phyloP scores from a whole-genome alignment of 805 yeast species.

The Priceomyces carsonii region DNA sequence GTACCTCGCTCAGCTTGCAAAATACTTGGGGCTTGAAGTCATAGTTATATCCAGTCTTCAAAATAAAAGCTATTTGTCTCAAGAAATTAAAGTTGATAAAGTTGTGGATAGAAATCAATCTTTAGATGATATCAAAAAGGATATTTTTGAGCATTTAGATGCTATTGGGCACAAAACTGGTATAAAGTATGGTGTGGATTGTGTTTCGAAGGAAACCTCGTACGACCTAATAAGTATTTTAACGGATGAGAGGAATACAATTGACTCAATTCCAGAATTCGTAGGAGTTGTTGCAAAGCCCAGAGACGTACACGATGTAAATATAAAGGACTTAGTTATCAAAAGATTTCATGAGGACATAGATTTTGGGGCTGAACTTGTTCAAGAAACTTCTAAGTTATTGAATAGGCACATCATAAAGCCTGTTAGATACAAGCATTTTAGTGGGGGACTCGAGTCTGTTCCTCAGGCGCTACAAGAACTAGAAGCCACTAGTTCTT shows the following conservation, averaged over 20 bases:
- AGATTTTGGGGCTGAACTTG: conserved; percentile 25
- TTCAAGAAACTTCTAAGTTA: conserved; percentile 25
- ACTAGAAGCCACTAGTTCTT: conserved; percentile 42
- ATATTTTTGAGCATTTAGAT: conserved; percentile 2
- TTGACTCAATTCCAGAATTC: conserved; percentile 16
- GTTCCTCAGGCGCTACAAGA: conserved; percentile 37
- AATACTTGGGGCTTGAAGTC: conserved; percentile 37
- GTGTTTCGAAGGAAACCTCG: conserved; percentile 44
- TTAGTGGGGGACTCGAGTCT: conserved; percentile 35
- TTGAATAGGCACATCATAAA: conserved; percentile 25
- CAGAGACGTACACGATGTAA: conserved; percentile 20
- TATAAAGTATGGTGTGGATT: conserved; percentile 18
- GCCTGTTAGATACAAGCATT: conserved; percentile 33
- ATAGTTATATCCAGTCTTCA: conserved; percentile 25
- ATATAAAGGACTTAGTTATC: conserved; percentile 32
- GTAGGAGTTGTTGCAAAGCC: conserved; percentile 44
- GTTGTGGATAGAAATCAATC: conserved; percentile 35
- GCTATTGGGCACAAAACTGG: conserved; percentile 17
- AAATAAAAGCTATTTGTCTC: conserved; percentile 18
- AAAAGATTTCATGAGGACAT: conserved; percentile 47
- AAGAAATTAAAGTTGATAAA: conserved; percentile 26
- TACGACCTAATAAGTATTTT: conserved; percentile 27
- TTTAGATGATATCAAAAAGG: conserved; percentile 13
- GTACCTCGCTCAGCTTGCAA: conserved; percentile 44
- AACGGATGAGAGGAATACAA: conserved; percentile 14